phyloP scores from a whole-genome alignment of 1,284 basidiomycete species.

The Tilletiaria anomala region DNA sequence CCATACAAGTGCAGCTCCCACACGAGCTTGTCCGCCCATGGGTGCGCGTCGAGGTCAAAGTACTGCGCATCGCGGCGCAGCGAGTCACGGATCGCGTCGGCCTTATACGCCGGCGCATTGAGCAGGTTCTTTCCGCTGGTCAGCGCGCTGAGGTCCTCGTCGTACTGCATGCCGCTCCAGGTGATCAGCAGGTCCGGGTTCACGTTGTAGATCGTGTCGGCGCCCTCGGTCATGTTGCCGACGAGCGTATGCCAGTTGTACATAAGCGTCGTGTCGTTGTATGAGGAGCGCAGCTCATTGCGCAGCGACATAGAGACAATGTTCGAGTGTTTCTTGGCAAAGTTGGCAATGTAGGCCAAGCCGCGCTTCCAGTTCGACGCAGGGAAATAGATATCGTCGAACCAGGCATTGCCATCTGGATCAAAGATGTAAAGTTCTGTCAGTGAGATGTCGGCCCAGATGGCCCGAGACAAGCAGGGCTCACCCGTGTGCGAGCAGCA shows the following conservation, averaged over 20 bases:
- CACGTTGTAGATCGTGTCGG: slow-evolving; percentile 12
- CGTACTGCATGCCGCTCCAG: slow-evolving; percentile 13
- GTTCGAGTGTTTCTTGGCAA: slow-evolving; percentile 14
- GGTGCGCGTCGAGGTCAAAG: slow-evolving; percentile 8
- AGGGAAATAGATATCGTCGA: slow-evolving; percentile 9
- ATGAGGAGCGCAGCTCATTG: slow-evolving; percentile 12
- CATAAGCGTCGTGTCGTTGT: slow-evolving; percentile 3
- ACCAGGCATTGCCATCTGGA: slow-evolving; percentile 17
- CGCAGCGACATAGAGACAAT: slow-evolving; percentile 13
- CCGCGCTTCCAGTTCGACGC: slow-evolving; percentile 11
- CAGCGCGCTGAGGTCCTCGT: slow-evolving; percentile 12
- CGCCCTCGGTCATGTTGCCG: slow-evolving; percentile 10
- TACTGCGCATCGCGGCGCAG: slow-evolving; percentile 4
- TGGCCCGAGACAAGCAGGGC: no score
- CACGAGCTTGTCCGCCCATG: slow-evolving; percentile 13
- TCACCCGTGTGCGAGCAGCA: slow-evolving; percentile 13
- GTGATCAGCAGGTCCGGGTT: slow-evolving; percentile 16
- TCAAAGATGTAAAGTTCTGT: no score
- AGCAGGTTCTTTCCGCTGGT: slow-evolving; percentile 7
- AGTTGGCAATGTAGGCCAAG: slow-evolving; percentile 13
- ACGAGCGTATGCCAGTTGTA: slow-evolving; percentile 16
- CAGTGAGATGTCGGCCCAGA: no score
- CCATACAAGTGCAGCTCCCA: slow-evolving; percentile 15
- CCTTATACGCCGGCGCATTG: slow-evolving; percentile 7
- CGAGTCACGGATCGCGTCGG: slow-evolving; percentile 7